Base-by-base conservation (phyloP, 345 rosid species). In the Camelina laxa region DNA sequence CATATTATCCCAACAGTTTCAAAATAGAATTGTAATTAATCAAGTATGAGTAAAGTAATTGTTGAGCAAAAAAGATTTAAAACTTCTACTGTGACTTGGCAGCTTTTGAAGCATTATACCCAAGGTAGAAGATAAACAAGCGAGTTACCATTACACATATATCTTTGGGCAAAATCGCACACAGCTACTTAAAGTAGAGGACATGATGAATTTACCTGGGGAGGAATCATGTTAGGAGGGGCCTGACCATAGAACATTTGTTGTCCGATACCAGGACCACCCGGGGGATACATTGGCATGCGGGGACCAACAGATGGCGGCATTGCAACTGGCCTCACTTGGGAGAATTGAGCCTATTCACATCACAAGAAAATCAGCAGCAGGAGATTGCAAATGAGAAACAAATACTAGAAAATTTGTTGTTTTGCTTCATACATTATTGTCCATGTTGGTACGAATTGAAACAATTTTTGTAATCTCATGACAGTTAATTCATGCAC, bases 271-370 rank as follows among this genome's bases (percentile, higher is more conserved):
- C 93, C 91, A 3, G 97, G 89, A 58, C 83, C 93, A 15, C 89
- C 94, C 27, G 93, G 91, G 41, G 97, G 91, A 72, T 84, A 94
- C 69, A 94, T 85, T 30, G 92, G 92, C 93, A 90, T 84, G 42
- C 93, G 95, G 75, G 97, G 97, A 55, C 86, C 93, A 49, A 86
- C 88, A 15, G 92, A 44, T 50, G 96, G 89, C 38, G 83, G 82
- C 91, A 94, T 86, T 53, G 85, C 81, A 58, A 85, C 84, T 38
- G 96, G 97, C 72, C 90, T 84, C 85, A 87, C 77, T 76, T 89
- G 99, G 58, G 97, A 84, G 83, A 94, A 91, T 57, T 94, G 98
- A 61, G 95, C 98, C 98, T 91, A 82, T 67, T 77, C 50, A 38
- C 56, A 70, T 70, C 67, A 66, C 58, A 50, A 65, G 11, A 44